phyloP scores from a whole-genome alignment of 1,139 yeast genomes.

The Saccharomycopsis phalli region DNA sequence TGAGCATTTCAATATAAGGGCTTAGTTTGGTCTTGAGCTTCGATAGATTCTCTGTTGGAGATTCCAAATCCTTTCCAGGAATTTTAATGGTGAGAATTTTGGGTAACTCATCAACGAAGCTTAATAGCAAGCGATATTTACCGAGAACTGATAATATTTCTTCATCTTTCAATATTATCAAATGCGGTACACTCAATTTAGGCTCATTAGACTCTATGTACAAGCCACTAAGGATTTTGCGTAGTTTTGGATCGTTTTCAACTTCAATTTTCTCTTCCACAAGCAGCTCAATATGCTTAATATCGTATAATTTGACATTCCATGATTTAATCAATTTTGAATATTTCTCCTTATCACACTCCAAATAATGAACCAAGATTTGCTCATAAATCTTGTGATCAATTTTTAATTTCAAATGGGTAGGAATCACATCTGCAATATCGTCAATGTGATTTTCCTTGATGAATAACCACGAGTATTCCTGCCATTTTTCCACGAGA shows the following conservation, averaged over 20 bases:
- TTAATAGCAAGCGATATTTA: slow-evolving; percentile 50
- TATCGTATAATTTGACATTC: slow-evolving; percentile 51
- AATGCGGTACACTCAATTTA: slow-evolving; percentile 52
- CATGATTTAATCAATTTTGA: slow-evolving; percentile 41
- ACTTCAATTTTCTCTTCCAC: slow-evolving; percentile 37
- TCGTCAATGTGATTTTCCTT: slow-evolving; percentile 38
- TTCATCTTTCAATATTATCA: slow-evolving; percentile 46
- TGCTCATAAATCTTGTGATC: slow-evolving; percentile 39
- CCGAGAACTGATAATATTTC: slow-evolving; percentile 50
- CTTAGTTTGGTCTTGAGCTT: slow-evolving; percentile 34
- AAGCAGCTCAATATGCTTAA: slow-evolving; percentile 34
- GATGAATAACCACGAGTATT: slow-evolving; percentile 50
- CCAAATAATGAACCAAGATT: slow-evolving; percentile 44
- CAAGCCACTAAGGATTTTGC: slow-evolving; percentile 46
- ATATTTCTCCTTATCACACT: slow-evolving; percentile 32
- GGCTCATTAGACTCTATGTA: slow-evolving; percentile 54
- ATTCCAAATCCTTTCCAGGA: slow-evolving; percentile 29
- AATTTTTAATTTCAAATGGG: slow-evolving; percentile 32
- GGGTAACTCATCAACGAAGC: slow-evolving; percentile 43
- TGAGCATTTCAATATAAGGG: slow-evolving; percentile 47
- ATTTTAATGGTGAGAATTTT: slow-evolving; percentile 43
- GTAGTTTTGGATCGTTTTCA: slow-evolving; percentile 28
- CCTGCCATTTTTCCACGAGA: slow-evolving; percentile 51
- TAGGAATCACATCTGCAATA: slow-evolving; percentile 49
- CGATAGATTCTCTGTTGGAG: slow-evolving; percentile 32